phyloP scores from a whole-genome alignment of 78 protist genomes.

The Speleostelium caveatum region DNA sequence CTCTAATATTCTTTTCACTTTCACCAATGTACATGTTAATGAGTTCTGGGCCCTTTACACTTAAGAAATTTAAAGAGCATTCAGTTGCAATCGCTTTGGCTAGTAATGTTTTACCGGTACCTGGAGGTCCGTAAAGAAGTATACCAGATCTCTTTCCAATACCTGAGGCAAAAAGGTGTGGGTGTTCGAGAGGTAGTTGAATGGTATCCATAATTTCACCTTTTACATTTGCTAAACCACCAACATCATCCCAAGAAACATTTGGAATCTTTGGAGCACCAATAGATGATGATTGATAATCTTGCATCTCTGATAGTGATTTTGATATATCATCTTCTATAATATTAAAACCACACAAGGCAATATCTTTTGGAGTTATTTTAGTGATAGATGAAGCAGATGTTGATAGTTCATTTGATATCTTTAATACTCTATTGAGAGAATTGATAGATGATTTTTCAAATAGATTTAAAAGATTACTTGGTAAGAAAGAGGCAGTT shows the following conservation, averaged over 20 bases:
- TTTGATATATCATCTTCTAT: conserved; percentile 35
- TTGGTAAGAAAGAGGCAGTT: conserved; percentile 70
- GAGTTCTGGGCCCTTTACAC: conserved; percentile 94
- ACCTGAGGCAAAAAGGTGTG: conserved; percentile 91
- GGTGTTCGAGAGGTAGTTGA: conserved; percentile 95
- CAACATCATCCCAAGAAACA: conserved; percentile 97
- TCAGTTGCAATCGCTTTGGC: conserved; percentile 94
- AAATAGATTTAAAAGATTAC: conserved; percentile 24
- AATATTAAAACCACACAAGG: conserved; percentile 55
- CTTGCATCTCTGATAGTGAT: conserved; percentile 76
- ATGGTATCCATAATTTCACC: conserved; percentile 95
- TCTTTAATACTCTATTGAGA: conserved; percentile 31
- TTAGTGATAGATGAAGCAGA: not conserved
- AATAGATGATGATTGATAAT: conserved; percentile 72
- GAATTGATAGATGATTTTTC: conserved; percentile 27
- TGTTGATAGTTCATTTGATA: not conserved
- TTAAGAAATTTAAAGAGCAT: conserved; percentile 76
- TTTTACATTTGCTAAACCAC: conserved; percentile 96
- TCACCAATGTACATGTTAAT: conserved; percentile 97
- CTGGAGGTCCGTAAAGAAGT: conserved; percentile 98
- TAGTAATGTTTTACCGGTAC: conserved; percentile 94
- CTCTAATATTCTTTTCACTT: conserved; percentile 93
- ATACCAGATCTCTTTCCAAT: conserved; percentile 90
- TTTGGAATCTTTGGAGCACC: conserved; percentile 92
- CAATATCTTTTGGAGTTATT: conserved; percentile 23